A percentile compares a stretch with the other conserved stretches of the same genome.
These are phyloP conservation scores for Coccomyxa sp. DNA, from an alignment of 139 green algal genomes.

Conservation along the genomic window DNA sequence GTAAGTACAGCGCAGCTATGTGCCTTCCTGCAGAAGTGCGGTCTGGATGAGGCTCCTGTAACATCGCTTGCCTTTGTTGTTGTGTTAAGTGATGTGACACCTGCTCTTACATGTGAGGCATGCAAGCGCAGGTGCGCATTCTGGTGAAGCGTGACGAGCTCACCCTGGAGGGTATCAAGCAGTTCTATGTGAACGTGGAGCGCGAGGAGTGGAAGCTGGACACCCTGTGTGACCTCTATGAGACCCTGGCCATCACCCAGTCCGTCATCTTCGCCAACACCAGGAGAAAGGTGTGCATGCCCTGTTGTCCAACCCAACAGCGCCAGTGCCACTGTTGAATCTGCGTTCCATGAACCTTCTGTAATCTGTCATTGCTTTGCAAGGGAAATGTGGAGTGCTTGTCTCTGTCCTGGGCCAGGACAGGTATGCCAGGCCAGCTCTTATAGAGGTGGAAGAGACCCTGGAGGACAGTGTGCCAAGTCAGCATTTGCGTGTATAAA, in stretches of 20 bases:
- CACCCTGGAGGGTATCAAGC: constrained; percentile 99
- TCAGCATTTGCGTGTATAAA: too few species aligned
- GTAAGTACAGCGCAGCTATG: constrained; percentile 31
- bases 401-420: too few species aligned
- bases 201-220: constrained; percentile 99
- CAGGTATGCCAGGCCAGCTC: too few species aligned
- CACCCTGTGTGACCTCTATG: constrained; percentile 99
- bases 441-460: too few species aligned
- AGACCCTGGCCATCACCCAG: constrained; percentile 99
- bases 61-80: not conserved
- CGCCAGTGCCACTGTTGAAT: not conserved
- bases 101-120: not conserved
- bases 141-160: constrained; percentile 99
- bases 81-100: too few species aligned
- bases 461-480: too few species aligned
- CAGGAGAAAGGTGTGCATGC: constrained; percentile 84
- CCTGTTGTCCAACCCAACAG: too few species aligned
- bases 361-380: not conserved
- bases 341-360: not conserved
- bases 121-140: constrained; percentile 80
- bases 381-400: too few species aligned
- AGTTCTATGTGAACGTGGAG: constrained; percentile 85
- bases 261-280: constrained; percentile 99
- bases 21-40: not conserved
- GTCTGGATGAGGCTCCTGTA: not conserved